Percentiles rank a stretch among this genome's conserved stretches.
Conservation (phyloP, 1,139 yeast species). For the Maudiozyma humilis region DNA sequence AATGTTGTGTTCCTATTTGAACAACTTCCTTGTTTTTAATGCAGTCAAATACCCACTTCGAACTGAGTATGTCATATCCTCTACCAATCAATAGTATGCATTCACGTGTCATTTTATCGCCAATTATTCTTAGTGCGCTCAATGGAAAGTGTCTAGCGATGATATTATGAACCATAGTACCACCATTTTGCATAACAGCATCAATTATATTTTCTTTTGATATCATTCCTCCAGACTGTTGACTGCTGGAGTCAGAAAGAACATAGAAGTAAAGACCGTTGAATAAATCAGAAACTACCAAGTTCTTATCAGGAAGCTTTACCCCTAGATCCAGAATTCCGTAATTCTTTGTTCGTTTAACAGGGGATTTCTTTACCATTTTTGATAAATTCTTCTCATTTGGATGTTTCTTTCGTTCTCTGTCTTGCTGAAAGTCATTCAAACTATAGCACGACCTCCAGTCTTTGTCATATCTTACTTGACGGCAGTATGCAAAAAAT, state of each 20-base stretch:
- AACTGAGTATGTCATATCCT: constrained; percentile 55
- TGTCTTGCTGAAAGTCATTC: constrained; percentile 42
- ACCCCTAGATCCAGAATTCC: neutral
- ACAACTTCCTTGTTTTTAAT: constrained; percentile 38
- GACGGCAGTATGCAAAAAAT: constrained; percentile 65
- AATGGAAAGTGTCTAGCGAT: constrained; percentile 11
- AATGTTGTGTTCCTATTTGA: constrained; percentile 53
- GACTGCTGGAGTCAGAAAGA: constrained; percentile 37
- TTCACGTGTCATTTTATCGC: constrained; percentile 43
- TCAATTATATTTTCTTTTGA: constrained; percentile 34
- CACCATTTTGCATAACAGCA: constrained; percentile 46
- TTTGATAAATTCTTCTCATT: constrained; percentile 1
- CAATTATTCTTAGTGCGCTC: constrained; percentile 32
- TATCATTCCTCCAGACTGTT: constrained; percentile 29
- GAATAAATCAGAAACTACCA: constrained; percentile 26
- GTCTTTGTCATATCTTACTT: constrained; percentile 61
- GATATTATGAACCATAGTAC: constrained; percentile 32
- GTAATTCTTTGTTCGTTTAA: neutral
- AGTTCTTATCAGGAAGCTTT: neutral
- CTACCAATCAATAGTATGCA: constrained; percentile 38
- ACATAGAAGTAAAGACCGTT: constrained; percentile 34
- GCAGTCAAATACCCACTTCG: constrained; percentile 69
- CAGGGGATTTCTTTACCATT: constrained; percentile 10
- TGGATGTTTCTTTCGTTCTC: constrained; percentile 14
- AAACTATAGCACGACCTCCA: constrained; percentile 50